Percentiles rank a stretch among this genome's conserved stretches.
Evolutionary conservation across 208 protist species (phyloP).

Genomic region (Chromosphaera perkinsii): DNA sequence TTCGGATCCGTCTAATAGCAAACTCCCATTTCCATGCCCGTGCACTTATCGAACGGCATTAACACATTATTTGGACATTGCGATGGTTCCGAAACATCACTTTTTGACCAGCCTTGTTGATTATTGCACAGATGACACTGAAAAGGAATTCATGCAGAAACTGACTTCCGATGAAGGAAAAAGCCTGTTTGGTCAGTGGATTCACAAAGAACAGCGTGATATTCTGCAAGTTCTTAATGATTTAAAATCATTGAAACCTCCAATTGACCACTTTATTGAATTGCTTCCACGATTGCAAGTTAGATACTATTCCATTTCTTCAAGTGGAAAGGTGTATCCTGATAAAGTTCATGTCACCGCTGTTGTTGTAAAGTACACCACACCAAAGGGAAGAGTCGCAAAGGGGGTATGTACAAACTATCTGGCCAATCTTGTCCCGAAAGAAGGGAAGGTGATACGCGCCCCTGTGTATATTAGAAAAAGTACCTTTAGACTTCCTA

Average conservation of each 20-base stretch:
- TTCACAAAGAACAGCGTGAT: slow-evolving; percentile 16
- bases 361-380: slow-evolving; percentile 64
- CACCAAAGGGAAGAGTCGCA: slow-evolving; percentile 4
- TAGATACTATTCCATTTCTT: slow-evolving; percentile 91
- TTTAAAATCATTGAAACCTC: slow-evolving; percentile 28
- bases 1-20: slow-evolving; percentile 23
- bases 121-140: slow-evolving; percentile 23
- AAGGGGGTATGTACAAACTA: slow-evolving; percentile 81
- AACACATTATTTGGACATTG: slow-evolving; percentile 45
- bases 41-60: slow-evolving; percentile 38
- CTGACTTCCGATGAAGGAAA: slow-evolving; percentile 33
- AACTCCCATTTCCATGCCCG: slow-evolving; percentile 33
- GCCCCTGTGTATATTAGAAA: slow-evolving; percentile 75
- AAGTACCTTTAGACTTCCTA: slow-evolving; percentile 78
- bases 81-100: background rate
- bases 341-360: slow-evolving; percentile 70
- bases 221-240: slow-evolving; percentile 26
- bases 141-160: slow-evolving; percentile 19
- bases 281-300: slow-evolving; percentile 80
- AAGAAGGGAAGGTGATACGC: background rate
- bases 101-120: background rate
- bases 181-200: slow-evolving; percentile 7
- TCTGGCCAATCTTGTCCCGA: slow-evolving; percentile 46
- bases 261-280: slow-evolving; percentile 61
- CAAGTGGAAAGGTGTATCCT: slow-evolving; percentile 63